A percentile compares a stretch with the other conserved stretches of the same genome.
These are phyloP conservation scores for Eucalyptus sp. DNA, from an alignment of 345 rosid genomes.

Conservation along the genomic window DNA sequence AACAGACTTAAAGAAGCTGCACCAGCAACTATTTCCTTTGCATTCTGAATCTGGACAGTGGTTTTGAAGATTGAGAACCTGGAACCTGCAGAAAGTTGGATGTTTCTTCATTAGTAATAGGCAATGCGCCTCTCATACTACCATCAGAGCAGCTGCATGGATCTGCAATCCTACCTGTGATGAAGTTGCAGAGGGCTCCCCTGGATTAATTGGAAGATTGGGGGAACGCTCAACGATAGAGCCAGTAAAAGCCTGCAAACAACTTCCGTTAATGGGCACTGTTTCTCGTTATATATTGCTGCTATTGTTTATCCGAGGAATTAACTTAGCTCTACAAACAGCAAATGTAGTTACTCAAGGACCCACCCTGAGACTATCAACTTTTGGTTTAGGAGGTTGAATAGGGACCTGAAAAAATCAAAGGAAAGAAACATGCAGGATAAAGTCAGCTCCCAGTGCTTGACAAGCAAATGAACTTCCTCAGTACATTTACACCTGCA, in stretches of 20 bases:
- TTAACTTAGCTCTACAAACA: neutral
- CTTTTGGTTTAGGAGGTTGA: slow-evolving; percentile 20
- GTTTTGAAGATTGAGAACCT: slow-evolving; percentile 48
- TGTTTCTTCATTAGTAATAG: neutral
- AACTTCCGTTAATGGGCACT: neutral
- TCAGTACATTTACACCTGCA: neutral
- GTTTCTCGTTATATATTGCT: neutral
- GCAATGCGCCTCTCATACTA: neutral
- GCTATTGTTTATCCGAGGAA: neutral
- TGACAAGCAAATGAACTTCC: neutral
- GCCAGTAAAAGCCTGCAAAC: slow-evolving; percentile 66
- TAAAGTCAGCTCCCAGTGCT: neutral
- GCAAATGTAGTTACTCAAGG: neutral
- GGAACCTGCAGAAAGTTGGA: slow-evolving; percentile 26
- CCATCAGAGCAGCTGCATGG: neutral
- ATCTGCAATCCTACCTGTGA: slow-evolving; percentile 30
- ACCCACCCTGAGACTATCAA: slow-evolving; percentile 38
- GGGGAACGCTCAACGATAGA: slow-evolving; percentile 48
- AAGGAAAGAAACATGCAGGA: neutral
- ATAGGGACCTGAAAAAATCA: slow-evolving; percentile 15
- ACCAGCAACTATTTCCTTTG: slow-evolving; percentile 34
- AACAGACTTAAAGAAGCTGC: neutral
- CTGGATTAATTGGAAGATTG: slow-evolving; percentile 11
- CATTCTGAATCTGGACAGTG: slow-evolving; percentile 75
- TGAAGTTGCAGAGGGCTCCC: slow-evolving; percentile 4